Percentiles rank a stretch among this genome's conserved stretches.
These are phyloP conservation scores for Trypethelium eluteriae DNA, from an alignment of 495 filamentous ascomycete genomes.

Conservation along the genomic window DNA sequence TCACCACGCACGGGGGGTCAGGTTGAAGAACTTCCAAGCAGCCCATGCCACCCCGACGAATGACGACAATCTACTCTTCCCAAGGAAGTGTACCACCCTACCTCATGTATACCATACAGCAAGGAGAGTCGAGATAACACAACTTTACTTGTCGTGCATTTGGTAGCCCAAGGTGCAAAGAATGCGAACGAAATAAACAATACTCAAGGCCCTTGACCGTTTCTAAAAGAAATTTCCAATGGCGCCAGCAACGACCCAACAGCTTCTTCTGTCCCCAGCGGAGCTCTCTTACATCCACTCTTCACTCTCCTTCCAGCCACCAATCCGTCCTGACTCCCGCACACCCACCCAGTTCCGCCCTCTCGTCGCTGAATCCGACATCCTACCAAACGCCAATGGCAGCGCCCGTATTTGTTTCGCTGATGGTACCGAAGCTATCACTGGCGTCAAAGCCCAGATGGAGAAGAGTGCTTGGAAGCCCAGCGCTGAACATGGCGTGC, in stretches of 20 bases:
- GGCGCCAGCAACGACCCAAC: conserved; percentile 29
- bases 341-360: conserved; percentile 81
- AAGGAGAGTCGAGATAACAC: not conserved
- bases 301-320: conserved; percentile 69
- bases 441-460: conserved; percentile 90
- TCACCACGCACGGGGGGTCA: not conserved
- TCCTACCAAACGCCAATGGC: conserved; percentile 83
- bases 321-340: conserved; percentile 84
- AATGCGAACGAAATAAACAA: not conserved
- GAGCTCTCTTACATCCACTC: conserved; percentile 94
- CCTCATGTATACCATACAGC: not conserved
- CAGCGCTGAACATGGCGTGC: conserved; percentile 28
- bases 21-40: not conserved
- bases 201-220: too few relatives aligned
- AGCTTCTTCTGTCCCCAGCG: conserved; percentile 71
- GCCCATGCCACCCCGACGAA: not conserved
- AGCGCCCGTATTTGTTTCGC: conserved; percentile 89
- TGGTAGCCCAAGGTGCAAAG: not conserved
- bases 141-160: not conserved
- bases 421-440: conserved; percentile 90
- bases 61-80: not conserved
- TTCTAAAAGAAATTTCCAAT: conserved; percentile 17
- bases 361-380: conserved; percentile 76
- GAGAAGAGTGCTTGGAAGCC: conserved; percentile 49
- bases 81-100: not conserved